Conservation (phyloP, 1,139 yeast species). For the Pneumocystis oryctolagi region DNA sequence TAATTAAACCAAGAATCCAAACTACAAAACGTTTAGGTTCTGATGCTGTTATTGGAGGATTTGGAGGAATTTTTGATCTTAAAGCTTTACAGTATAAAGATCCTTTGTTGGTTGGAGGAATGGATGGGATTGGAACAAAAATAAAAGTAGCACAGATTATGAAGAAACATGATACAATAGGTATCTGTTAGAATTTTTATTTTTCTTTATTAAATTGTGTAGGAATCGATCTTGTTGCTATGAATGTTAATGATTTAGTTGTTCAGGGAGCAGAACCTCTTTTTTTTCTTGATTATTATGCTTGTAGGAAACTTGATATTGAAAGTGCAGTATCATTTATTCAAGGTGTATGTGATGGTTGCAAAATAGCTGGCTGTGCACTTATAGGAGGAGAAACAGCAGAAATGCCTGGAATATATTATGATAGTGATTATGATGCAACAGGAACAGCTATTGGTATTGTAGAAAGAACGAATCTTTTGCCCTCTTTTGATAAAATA, state of each 20-base stretch:
- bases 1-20: conserved; percentile 78
- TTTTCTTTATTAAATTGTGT: not conserved
- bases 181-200: conserved; percentile 23
- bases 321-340: conserved; percentile 77
- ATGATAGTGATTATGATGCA: conserved; percentile 89
- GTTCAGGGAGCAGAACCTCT: conserved; percentile 99
- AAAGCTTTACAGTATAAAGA: conserved; percentile 70
- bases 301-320: conserved; percentile 81
- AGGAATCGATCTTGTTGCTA: conserved; percentile 80
- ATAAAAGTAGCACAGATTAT: conserved; percentile 85
- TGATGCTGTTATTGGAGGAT: conserved; percentile 96
- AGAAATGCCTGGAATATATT: conserved; percentile 99
- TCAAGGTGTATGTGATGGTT: conserved; percentile 90
- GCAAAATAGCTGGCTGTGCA: conserved; percentile 91
- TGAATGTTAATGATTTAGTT: conserved; percentile 94
- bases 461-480: conserved; percentile 59
- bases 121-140: conserved; percentile 98
- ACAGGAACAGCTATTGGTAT: conserved; percentile 99
- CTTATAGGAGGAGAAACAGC: conserved; percentile 98
- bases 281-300: conserved; percentile 89
- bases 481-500: conserved; percentile 61
- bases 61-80: conserved; percentile 91
- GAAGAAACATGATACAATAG: conserved; percentile 85
- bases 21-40: conserved; percentile 96
- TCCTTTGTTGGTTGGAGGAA: conserved; percentile 85